phyloP scores from a whole-genome alignment of 2,329 filamentous ascomycete species.

The Berkeleyomyces rouxiae region DNA sequence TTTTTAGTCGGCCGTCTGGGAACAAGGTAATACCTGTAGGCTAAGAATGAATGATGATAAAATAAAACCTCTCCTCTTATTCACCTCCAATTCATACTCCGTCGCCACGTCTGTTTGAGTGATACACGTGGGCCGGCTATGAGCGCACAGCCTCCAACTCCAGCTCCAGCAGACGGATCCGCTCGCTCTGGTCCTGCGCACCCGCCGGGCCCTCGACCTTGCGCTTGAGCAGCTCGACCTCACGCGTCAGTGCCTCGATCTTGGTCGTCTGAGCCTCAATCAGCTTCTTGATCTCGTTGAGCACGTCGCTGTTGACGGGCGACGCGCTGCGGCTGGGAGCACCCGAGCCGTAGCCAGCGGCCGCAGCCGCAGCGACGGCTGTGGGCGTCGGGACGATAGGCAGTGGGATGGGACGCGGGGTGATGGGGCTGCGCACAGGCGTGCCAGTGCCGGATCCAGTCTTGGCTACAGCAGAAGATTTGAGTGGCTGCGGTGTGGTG shows the following conservation, averaged over 20 bases:
- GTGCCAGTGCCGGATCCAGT: constrained; percentile 16
- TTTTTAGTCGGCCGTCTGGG: neutral
- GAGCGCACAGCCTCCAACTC: constrained; percentile 49
- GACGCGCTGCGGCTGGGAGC: constrained; percentile 10
- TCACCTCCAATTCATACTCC: too few relatives aligned
- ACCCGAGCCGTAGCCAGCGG: constrained; percentile 13
- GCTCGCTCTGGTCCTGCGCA: constrained; percentile 47
- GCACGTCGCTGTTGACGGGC: constrained; percentile 39
- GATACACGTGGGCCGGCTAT: constrained; percentile 18
- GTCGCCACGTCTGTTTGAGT: too few relatives aligned
- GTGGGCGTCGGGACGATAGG: constrained; percentile 19
- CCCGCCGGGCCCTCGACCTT: constrained; percentile 38
- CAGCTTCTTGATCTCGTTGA: constrained; percentile 65
- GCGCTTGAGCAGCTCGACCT: constrained; percentile 69
- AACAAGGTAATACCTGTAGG: neutral
- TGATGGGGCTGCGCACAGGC: constrained; percentile 20
- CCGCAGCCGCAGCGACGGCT: constrained; percentile 18
- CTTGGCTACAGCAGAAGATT: constrained; percentile 14
- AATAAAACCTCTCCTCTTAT: too few relatives aligned
- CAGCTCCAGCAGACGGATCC: constrained; percentile 50
- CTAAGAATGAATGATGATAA: too few relatives aligned
- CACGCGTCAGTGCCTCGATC: constrained; percentile 50
- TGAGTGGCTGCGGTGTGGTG: constrained; percentile 12
- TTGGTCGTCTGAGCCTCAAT: constrained; percentile 64
- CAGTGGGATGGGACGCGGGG: constrained; percentile 18